Evolutionary conservation across 306 rosid genomes (phyloP), one percentile per base, ranked within the genome.

Genomic region (Acacia confusa): DNA sequence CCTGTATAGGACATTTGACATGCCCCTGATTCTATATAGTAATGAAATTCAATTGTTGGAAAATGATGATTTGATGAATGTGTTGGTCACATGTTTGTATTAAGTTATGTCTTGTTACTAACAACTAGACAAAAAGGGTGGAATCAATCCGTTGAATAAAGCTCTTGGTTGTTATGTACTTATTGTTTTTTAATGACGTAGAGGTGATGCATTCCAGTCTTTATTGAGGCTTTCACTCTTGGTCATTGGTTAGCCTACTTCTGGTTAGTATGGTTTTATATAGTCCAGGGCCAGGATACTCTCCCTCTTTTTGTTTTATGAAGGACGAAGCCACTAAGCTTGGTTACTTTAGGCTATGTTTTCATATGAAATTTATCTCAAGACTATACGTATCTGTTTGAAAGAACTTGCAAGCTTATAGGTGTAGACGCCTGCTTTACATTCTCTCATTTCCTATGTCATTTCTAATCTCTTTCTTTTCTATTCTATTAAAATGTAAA

Each of bases 401-500:
- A 52, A 74, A 74, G 64, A 48, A 72, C 58, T 72, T 30, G 36
- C 15, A 34, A 72, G 63, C 40, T 72, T 73, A 25, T 41, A 73
- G 28, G 43, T 73, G 43, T 48, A 32, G 30, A 20, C 0, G 43
- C 32, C 30, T 41, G 36, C 15, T 60, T 45, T 58, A 11, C 28
- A 27, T 25, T n/a, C n/a, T 20, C 57, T 58, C 25, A n/a, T 66
- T 81, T 79, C 70, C 77, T 44, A 6, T 34, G 30, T 72, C 34
- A 66, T 40, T 77, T 79, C 72, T 78, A 70, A 70, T 75, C 4
- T 72, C 8, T 44, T 72, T 65, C 12, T 19, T 79, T 47, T 10
- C 7, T 28, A 55, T 65, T 58, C 75, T 72, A 82, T 81, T 53
- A 32, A 81, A 70, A 70, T 78, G 40, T 68, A 81, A 80, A 88